Base-by-base conservation (phyloP, 805 yeast species). In the Torulaspora quercuum region DNA sequence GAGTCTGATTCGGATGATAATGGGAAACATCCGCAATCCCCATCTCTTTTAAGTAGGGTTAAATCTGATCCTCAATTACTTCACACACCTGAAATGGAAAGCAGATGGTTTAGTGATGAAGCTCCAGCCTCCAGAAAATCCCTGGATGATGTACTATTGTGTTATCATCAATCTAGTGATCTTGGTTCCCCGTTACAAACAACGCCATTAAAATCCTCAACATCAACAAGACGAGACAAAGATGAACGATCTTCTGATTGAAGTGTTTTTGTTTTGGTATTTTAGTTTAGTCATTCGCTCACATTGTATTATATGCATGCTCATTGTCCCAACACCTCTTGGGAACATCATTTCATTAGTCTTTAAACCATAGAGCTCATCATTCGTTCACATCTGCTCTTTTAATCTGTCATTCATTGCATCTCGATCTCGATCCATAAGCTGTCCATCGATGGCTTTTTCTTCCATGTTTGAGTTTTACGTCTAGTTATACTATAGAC, bases 141-240 rank as follows among this genome's bases (percentile, higher is more conserved):
- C 7, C 49, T 57, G 3, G 64, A 56, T 39, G 64, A 59, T 32
- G 49, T 59, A 8, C 43, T 57, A 3, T 39, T 48, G 25, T 57
- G 57, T 35, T 59, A 59, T 25, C 48, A 55, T 15, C 52, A 45
- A 18, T 41, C 50, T 5, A 52, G 57, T 42, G 50, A 48, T n/a
- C 39, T 41, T 12, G 48, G 49, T 28, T 45, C 55, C 10, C 50
- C 54, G 4, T 18, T 26, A 12, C 44, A 42, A 19, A 29, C 20
- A 12, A 18, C 37, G 7, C 37, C 37, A 8, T 13, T 32, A 12
- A 24, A 25, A 19, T 32, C 35, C 18, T 11, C 17, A n/a, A 17
- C 14, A 25, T 32, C 29, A 25, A 32, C 29, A 25, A 8, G 8
- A 7, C 29, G 12, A 16, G 14, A n/a, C 9, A 10, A 18, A 11